These are phyloP conservation scores for Fistulifera pelliculosa DNA, from an alignment of 108 stramenopile genomes.

Conservation along the genomic window DNA sequence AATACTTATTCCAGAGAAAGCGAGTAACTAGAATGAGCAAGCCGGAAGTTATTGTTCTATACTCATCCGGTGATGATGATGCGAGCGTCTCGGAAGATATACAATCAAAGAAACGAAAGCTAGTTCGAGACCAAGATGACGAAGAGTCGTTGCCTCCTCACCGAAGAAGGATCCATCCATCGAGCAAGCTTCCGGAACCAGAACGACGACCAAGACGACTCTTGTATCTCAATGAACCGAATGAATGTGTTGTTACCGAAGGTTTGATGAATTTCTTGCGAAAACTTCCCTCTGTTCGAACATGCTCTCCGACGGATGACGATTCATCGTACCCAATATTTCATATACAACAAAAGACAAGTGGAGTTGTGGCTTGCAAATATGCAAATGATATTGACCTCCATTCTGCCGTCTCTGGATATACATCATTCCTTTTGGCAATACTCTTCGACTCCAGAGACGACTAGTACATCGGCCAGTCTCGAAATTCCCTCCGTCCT, in stretches of 20 bases:
- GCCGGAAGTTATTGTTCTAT: constrained; percentile 1
- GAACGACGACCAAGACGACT: no score
- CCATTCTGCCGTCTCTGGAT: constrained; percentile 37
- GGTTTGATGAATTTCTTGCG: no score
- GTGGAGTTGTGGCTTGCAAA: constrained; percentile 82
- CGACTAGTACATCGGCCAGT: not conserved
- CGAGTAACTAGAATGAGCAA: not conserved
- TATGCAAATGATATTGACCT: constrained; percentile 64
- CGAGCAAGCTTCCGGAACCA: no score
- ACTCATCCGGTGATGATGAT: not conserved
- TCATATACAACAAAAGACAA: constrained; percentile 62
- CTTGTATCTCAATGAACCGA: not conserved
- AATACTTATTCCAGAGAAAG: no score
- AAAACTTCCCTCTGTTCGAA: no score
- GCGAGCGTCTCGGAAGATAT: not conserved
- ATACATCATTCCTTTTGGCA: constrained; percentile 23
- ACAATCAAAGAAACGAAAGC: no score
- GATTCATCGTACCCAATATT: not conserved
- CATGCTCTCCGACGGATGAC: no score
- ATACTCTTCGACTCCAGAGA: not conserved
- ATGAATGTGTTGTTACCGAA: no score
- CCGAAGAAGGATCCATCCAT: no score
- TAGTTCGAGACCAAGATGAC: no score
- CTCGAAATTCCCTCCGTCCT: constrained; percentile 34
- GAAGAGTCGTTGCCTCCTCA: no score